Evolutionary conservation across 1,284 basidiomycete species (phyloP).

Genomic region (Puccinia coronata): DNA sequence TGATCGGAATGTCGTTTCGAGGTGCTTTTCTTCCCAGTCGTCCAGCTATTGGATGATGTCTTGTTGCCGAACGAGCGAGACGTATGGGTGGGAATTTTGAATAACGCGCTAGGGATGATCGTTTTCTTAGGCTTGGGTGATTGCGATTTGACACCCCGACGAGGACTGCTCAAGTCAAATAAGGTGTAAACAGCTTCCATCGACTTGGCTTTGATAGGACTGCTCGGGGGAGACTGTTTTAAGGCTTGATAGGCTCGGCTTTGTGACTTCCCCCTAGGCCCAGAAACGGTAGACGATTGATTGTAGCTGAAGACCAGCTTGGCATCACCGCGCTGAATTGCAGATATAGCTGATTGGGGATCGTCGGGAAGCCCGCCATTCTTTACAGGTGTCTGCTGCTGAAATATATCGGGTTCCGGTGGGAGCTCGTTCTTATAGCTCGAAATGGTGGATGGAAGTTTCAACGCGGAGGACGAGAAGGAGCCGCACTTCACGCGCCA

Average conservation of each 20-base stretch:
- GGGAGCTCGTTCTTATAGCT: slow-evolving; percentile 4
- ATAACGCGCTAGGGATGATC: neutral
- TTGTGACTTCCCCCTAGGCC: slow-evolving; percentile 1
- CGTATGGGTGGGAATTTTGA: neutral
- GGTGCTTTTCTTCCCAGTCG: slow-evolving; percentile 1
- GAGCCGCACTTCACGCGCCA: slow-evolving; percentile 26
- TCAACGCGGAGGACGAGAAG: slow-evolving; percentile 16
- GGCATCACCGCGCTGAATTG: neutral
- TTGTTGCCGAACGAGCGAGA: slow-evolving; percentile 3
- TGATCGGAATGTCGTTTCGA: slow-evolving; percentile 16
- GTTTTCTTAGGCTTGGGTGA: neutral
- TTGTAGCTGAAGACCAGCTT: slow-evolving; percentile 21
- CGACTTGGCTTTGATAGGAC: slow-evolving; percentile 1
- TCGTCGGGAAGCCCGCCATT: neutral
- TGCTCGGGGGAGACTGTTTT: neutral
- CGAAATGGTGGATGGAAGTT: slow-evolving; percentile 16
- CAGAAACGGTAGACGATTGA: slow-evolving; percentile 13
- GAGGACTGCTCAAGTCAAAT: neutral
- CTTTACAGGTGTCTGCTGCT: neutral
- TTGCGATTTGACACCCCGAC: neutral
- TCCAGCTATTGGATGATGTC: slow-evolving; percentile 6
- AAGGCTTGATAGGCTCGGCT: neutral
- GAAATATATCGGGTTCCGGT: neutral
- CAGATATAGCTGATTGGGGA: neutral
- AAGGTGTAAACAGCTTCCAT: slow-evolving; percentile 16